Conservation (phyloP, 176 grass and related monocot genomes). For the Luzula sylvatica region DNA sequence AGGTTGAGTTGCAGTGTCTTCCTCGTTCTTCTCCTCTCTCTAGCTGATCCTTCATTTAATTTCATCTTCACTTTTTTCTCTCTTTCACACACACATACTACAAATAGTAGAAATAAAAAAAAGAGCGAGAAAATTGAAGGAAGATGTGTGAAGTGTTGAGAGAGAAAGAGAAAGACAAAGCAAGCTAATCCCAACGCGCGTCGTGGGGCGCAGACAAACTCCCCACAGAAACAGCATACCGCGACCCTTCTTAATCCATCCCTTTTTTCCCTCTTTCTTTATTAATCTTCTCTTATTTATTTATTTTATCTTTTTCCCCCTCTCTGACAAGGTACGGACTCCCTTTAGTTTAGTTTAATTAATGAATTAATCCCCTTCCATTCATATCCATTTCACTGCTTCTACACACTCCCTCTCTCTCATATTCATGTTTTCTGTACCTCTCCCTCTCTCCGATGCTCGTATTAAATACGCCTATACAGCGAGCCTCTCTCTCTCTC, state of each 20-base stretch:
- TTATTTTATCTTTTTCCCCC: background rate
- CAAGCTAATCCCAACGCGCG: slow-evolving; percentile 26
- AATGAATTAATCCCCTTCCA: slow-evolving; percentile 9
- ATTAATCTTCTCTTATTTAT: slow-evolving; percentile 5
- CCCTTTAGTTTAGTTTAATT: background rate
- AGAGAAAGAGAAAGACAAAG: background rate
- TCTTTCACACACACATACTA: background rate
- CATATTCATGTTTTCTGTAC: slow-evolving; percentile 10
- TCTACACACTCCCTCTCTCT: slow-evolving; percentile 2
- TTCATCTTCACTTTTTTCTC: background rate
- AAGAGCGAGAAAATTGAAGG: background rate
- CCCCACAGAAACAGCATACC: slow-evolving; percentile 12
- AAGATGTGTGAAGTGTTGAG: background rate
- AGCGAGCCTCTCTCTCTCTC: slow-evolving; percentile 5
- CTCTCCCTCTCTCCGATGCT: slow-evolving; percentile 3
- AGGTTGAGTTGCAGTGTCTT: background rate
- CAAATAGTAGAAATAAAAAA: background rate
- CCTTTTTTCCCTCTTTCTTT: background rate
- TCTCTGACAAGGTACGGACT: background rate
- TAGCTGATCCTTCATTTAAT: slow-evolving; percentile 12
- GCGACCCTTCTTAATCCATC: background rate
- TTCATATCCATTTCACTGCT: slow-evolving; percentile 1
- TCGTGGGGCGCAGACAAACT: slow-evolving; percentile 23
- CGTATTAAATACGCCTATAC: slow-evolving; percentile 18
- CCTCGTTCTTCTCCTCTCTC: slow-evolving; percentile 7